These are phyloP conservation scores for Globisporangium irregulare DNA, from an alignment of 352 stramenopile species.

Conservation along the genomic window DNA sequence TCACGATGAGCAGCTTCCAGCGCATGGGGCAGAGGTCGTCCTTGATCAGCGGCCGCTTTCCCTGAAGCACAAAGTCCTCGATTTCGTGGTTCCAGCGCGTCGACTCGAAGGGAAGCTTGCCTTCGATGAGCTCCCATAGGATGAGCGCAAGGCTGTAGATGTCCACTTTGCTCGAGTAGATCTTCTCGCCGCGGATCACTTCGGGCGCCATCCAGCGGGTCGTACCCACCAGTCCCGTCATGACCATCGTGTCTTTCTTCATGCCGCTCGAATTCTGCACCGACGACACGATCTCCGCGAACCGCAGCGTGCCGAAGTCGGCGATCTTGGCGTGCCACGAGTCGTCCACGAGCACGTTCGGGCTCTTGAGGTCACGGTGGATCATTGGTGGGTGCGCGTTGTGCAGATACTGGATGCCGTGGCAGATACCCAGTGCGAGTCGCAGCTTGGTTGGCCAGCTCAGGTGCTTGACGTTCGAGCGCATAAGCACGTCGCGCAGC, in stretches of 20 bases:
- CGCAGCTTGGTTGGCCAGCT: constrained; percentile 81
- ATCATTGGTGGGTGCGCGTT: constrained; percentile 89
- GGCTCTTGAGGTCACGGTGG: constrained; percentile 89
- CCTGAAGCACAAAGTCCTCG: constrained; percentile 74
- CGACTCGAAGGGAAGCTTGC: constrained; percentile 75
- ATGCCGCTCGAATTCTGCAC: constrained; percentile 43
- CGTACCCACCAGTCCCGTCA: constrained; percentile 86
- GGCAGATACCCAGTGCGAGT: constrained; percentile 70
- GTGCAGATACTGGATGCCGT: constrained; percentile 90
- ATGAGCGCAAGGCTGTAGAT: constrained; percentile 88
- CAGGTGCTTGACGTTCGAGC: constrained; percentile 61
- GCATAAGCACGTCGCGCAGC: constrained; percentile 92
- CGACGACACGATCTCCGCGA: constrained; percentile 83
- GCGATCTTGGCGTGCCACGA: constrained; percentile 90
- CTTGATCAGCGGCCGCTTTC: constrained; percentile 61
- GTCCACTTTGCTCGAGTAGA: constrained; percentile 88
- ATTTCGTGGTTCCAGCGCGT: constrained; percentile 87
- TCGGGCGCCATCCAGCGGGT: constrained; percentile 89
- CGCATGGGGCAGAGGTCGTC: constrained; percentile 68
- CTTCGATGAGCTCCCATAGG: constrained; percentile 86
- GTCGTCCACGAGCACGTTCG: constrained; percentile 88
- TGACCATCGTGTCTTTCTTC: constrained; percentile 52
- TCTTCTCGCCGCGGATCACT: constrained; percentile 81
- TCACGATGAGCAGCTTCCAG: constrained; percentile 75
- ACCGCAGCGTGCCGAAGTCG: constrained; percentile 86